phyloP scores from a whole-genome alignment of 2,329 filamentous ascomycete species.

The Delphinella strobiligena region DNA sequence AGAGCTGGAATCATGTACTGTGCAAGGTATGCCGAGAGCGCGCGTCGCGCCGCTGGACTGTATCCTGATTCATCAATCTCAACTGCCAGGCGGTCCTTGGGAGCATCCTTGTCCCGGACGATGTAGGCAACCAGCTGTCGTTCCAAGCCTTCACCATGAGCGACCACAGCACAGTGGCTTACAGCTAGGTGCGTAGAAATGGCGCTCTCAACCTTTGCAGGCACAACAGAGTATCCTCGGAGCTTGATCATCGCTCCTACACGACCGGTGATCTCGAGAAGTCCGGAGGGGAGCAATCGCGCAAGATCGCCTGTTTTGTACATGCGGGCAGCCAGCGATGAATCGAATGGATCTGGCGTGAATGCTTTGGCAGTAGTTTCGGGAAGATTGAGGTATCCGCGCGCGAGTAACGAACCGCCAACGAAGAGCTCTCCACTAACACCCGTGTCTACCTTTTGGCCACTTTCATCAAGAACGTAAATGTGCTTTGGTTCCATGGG shows the following conservation, averaged over 20 bases:
- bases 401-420: constrained; percentile 59
- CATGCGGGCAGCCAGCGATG: constrained; percentile 51
- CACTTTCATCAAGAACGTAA: constrained; percentile 61
- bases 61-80: constrained; percentile 60
- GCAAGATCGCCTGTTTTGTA: constrained; percentile 65
- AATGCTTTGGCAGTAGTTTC: constrained; percentile 68
- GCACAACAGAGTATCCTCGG: constrained; percentile 66
- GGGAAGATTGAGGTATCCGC: constrained; percentile 68
- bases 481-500: constrained; percentile 55
- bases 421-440: constrained; percentile 62
- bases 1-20: constrained; percentile 75
- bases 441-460: constrained; percentile 50
- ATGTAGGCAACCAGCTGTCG: constrained; percentile 67
- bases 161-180: constrained; percentile 56
- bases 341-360: constrained; percentile 50
- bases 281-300: constrained; percentile 52
- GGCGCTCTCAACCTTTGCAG: constrained; percentile 62
- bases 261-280: constrained; percentile 63
- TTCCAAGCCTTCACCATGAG: constrained; percentile 65
- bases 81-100: constrained; percentile 46
- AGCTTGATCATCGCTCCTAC: constrained; percentile 74
- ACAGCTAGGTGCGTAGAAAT: constrained; percentile 60
- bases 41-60: constrained; percentile 55
- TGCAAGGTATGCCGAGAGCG: constrained; percentile 54
- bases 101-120: constrained; percentile 51